phyloP scores from a whole-genome alignment of 2,329 filamentous ascomycete genomes.

The Gaeumannomyces sp. region DNA sequence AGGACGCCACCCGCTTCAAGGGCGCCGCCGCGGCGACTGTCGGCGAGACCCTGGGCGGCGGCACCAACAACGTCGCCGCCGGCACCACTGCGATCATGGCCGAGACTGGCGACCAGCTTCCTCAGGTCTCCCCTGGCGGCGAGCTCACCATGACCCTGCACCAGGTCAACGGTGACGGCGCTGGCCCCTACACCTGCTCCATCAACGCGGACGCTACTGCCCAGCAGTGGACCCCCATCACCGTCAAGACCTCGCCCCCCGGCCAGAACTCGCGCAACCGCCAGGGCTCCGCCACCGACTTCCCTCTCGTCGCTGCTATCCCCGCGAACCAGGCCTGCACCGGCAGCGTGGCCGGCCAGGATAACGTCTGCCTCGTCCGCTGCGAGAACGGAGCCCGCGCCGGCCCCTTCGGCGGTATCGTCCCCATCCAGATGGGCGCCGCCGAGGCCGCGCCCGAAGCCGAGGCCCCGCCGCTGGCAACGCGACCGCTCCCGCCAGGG shows the following conservation, averaged over 20 bases:
- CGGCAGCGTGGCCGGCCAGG: conserved; percentile 52
- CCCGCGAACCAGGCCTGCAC: conserved; percentile 50
- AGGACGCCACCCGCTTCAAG: conserved; percentile 56
- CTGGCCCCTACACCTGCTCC: conserved; percentile 55
- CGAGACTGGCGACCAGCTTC: conserved; percentile 48
- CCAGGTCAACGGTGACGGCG: conserved; percentile 62
- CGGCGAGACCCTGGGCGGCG: conserved; percentile 52
- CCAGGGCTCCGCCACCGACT: conserved; percentile 4
- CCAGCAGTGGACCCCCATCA: conserved; percentile 43
- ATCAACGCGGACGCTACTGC: conserved; percentile 56
- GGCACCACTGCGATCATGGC: conserved; percentile 53
- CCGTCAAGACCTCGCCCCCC: conserved; percentile 47
- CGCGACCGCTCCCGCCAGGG: neutral
- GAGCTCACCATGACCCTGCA: conserved; percentile 56
- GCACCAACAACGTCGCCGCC: conserved; percentile 49
- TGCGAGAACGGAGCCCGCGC: conserved; percentile 55
- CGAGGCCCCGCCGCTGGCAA: neutral
- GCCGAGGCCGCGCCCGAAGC: neutral
- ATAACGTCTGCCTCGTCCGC: conserved; percentile 55
- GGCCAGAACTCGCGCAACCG: conserved; percentile 6
- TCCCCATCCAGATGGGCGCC: conserved; percentile 23
- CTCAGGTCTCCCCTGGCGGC: conserved; percentile 54
- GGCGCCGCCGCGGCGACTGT: conserved; percentile 44
- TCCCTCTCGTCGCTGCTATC: conserved; percentile 47
- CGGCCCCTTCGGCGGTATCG: conserved; percentile 51